Evolutionary conservation across 2,329 filamentous ascomycete species (phyloP), one percentile per base, ranked within the genome.

Genomic region (Rutstroemia sp.): DNA sequence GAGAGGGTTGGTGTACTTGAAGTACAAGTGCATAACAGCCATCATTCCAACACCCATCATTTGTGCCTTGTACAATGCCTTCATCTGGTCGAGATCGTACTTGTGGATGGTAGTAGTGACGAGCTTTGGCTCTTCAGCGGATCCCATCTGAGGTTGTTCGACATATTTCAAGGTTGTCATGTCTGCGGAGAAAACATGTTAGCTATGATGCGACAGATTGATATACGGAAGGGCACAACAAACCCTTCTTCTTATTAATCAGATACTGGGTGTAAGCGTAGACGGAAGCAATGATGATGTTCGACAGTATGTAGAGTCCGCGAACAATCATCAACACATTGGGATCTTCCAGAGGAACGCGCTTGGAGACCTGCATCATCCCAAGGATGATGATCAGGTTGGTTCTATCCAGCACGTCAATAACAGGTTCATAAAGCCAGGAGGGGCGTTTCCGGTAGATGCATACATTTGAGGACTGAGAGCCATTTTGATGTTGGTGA

Each of bases 1-100:
- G 52, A 99, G 88, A 44, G 94, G 94, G 85, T 97, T 99, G 78
- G 92, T 97, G 86, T 97, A 99, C 75, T 96, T 92, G 81, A 99
- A 88, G 85, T 97, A 99, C 61, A 99, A 65, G 78, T 99, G 94
- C 92, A 99, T 97, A 70, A 96, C 89, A 61, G 75, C 85, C 92
- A 99, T 97, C 92, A 99, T 99, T 73, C 82, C 92, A 58, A 99
- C 80, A 59, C 94, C 94, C 89, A 96, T 97, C 69, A 95, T 77
- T 78, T 97, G 92, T 63, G 86, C 82, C 74, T 94, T 94, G 81
- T 92, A 90, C 64, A 90, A 81, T 63, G 82, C 79, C 76, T 88
- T 88, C 71, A 97, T 81, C 78, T 97, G 92, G 67, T 81, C 77
- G 68, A 85, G 79, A 74, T 99, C 94, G 81, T 99, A 99, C 70